Evolutionary conservation across 257 asterid genomes (phyloP).

Genomic region (Lantana camara): DNA sequence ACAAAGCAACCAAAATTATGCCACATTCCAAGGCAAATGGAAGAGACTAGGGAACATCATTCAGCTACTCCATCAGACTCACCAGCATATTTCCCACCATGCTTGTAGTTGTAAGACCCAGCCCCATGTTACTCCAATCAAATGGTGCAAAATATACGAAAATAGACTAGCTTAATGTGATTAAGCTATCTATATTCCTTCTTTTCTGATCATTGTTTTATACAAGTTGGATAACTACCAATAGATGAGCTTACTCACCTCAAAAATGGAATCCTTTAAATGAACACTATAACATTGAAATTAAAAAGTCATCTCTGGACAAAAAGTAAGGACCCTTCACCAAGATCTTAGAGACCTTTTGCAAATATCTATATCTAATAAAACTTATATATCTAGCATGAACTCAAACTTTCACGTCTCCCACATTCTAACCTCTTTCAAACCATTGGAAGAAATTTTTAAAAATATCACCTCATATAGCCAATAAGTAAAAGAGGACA

Average conservation of each 20-base stretch:
- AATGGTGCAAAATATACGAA: neutral
- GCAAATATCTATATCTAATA: neutral
- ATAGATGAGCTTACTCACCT: conserved; percentile 1
- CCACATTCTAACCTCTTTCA: neutral
- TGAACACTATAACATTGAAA: neutral
- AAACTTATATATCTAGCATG: conserved; percentile 7
- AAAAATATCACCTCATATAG: conserved; percentile 14
- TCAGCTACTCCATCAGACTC: conserved; percentile 1
- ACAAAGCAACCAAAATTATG: neutral
- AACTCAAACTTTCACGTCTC: neutral
- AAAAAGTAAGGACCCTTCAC: neutral
- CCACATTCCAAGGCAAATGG: neutral
- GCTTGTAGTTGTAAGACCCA: neutral
- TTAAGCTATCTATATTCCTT: neutral
- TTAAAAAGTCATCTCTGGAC: neutral
- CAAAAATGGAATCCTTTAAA: neutral
- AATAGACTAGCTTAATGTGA: neutral
- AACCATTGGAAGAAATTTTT: neutral
- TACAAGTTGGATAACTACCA: neutral
- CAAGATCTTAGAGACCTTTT: neutral
- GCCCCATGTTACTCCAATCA: neutral
- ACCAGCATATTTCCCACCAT: neutral
- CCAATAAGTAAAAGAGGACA: conserved; percentile 4
- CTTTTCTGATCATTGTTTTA: neutral
- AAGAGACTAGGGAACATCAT: neutral